Conservation (phyloP, 2,329 filamentous ascomycete genomes). For the Aspergillus pseudoglaucus region DNA sequence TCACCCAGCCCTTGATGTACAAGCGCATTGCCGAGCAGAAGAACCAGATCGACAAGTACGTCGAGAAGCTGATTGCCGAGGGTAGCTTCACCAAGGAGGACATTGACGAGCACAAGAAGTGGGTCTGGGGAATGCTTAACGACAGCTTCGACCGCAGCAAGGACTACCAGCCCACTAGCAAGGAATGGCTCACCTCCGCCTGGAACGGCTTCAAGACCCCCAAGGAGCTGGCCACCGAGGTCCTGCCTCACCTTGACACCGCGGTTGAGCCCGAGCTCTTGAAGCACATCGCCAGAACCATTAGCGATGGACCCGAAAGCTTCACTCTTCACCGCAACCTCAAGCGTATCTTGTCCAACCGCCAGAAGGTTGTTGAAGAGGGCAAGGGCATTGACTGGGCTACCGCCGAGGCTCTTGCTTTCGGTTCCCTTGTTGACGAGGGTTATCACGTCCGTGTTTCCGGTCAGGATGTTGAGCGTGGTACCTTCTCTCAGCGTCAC, state of each 20-base stretch:
- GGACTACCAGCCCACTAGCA: slow-evolving; percentile 91
- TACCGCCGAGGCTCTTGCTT: slow-evolving; percentile 91
- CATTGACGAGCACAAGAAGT: slow-evolving; percentile 97
- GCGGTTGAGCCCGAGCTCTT: slow-evolving; percentile 67
- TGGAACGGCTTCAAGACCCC: slow-evolving; percentile 99
- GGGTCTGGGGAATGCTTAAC: slow-evolving; percentile 98
- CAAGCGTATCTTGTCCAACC: slow-evolving; percentile 85
- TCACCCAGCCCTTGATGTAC: slow-evolving; percentile 99
- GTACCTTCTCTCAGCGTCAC: slow-evolving; percentile 97
- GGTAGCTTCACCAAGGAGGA: slow-evolving; percentile 96
- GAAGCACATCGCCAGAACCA: slow-evolving; percentile 73
- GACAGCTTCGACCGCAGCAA: slow-evolving; percentile 97
- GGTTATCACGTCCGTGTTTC: slow-evolving; percentile 97
- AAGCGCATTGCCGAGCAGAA: slow-evolving; percentile 86
- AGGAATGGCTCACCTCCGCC: slow-evolving; percentile 97
- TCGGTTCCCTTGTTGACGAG: slow-evolving; percentile 83
- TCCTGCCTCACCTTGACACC: slow-evolving; percentile 85
- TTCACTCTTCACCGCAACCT: slow-evolving; percentile 92
- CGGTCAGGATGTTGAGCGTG: slow-evolving; percentile 97
- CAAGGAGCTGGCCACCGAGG: slow-evolving; percentile 90
- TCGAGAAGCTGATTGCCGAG: slow-evolving; percentile 82
- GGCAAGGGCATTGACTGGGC: slow-evolving; percentile 97
- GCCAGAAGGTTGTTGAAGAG: slow-evolving; percentile 86
- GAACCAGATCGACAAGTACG: slow-evolving; percentile 82
- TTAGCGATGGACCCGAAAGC: slow-evolving; percentile 71